phyloP scores from a whole-genome alignment of 441 rosid species.

The Viola pubescens region DNA sequence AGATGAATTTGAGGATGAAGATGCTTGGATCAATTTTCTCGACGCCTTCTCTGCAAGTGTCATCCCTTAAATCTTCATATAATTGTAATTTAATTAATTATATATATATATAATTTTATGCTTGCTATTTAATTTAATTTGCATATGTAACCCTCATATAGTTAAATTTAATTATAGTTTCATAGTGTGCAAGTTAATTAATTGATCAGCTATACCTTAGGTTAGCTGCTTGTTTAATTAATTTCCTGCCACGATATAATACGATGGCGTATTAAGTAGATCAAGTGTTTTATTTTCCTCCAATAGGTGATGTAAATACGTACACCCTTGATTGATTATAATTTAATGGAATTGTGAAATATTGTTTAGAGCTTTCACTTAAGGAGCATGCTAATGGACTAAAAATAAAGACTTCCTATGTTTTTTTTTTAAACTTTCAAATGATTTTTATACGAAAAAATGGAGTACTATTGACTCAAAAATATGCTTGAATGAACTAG shows the following conservation, averaged over 20 bases:
- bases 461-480: no score
- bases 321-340: conserved; percentile 3
- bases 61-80: conserved; percentile 17
- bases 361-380: no score
- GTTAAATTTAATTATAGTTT: no score
- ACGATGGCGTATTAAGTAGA: neutral
- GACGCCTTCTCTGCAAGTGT: conserved; percentile 54
- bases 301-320: conserved; percentile 18
- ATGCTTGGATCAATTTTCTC: conserved; percentile 59
- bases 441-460: no score
- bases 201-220: no score
- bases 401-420: no score
- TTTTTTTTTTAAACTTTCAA: no score
- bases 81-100: no score
- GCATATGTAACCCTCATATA: no score
- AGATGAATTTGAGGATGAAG: conserved; percentile 53
- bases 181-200: no score
- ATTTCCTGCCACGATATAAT: neutral
- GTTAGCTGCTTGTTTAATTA: neutral
- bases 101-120: neutral
- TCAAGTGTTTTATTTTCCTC: conserved; percentile 1
- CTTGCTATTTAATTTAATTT: neutral
- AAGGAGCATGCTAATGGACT: no score
- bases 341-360: neutral
- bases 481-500: no score